A percentile compares a stretch with the other conserved stretches of the same genome.
Conservation (phyloP, 441 rosid genomes). For the Croton setiger region DNA sequence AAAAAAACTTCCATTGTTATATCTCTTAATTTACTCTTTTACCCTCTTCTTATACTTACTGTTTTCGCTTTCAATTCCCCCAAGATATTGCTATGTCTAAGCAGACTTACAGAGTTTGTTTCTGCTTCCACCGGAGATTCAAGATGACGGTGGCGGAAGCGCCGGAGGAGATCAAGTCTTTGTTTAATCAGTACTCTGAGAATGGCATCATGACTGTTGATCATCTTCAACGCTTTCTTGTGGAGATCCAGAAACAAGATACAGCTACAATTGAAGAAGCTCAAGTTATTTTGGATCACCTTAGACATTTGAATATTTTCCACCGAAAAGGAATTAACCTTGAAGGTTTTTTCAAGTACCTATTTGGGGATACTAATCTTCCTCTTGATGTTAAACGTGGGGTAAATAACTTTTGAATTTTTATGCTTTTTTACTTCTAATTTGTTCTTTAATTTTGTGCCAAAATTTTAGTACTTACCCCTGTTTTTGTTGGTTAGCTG, state of each 20-base stretch:
- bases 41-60: background rate
- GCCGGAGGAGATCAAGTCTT: slow-evolving; percentile 60
- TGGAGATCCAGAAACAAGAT: slow-evolving; percentile 59
- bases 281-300: slow-evolving; percentile 51
- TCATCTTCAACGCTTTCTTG: slow-evolving; percentile 58
- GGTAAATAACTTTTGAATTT: slow-evolving; percentile 43
- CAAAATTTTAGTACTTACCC: background rate
- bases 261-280: slow-evolving; percentile 65
- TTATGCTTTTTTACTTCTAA: too few relatives aligned
- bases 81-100: slow-evolving; percentile 78
- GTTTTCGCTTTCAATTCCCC: background rate
- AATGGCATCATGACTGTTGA: slow-evolving; percentile 58
- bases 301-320: slow-evolving; percentile 35
- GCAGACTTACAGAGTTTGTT: slow-evolving; percentile 75
- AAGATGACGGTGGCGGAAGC: slow-evolving; percentile 52
- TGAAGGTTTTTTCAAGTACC: slow-evolving; percentile 77
- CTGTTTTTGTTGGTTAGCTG: slow-evolving; percentile 1
- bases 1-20: background rate
- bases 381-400: slow-evolving; percentile 49
- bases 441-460: background rate
- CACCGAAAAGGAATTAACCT: slow-evolving; percentile 57
- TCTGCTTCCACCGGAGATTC: slow-evolving; percentile 72
- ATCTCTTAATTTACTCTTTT: background rate
- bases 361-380: slow-evolving; percentile 49
- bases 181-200: slow-evolving; percentile 59